Evolutionary conservation across 202 grass and related monocot species (phyloP).

Genomic region (Panicum hallii): DNA sequence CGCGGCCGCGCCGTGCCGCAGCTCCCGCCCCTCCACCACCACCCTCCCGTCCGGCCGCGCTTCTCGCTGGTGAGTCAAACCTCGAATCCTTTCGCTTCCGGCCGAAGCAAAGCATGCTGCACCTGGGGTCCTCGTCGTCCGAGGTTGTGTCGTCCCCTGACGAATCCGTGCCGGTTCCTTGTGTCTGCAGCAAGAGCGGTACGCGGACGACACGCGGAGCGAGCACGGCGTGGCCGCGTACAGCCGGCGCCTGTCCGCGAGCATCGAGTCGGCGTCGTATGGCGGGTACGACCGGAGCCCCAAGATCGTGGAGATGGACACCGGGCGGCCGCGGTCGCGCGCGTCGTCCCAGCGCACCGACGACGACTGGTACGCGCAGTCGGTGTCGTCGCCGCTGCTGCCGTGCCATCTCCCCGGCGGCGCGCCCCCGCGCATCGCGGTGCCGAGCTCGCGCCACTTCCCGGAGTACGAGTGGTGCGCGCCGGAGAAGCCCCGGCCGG

Average conservation of each 20-base stretch:
- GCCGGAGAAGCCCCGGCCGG: constrained; percentile 60
- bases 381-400: constrained; percentile 61
- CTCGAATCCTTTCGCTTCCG: neutral
- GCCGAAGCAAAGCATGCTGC: constrained; percentile 16
- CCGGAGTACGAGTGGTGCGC: constrained; percentile 65
- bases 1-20: constrained; percentile 43
- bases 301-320: constrained; percentile 98
- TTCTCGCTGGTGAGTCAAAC: constrained; percentile 62
- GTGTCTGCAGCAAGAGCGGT: constrained; percentile 73
- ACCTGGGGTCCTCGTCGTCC: neutral
- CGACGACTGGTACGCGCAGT: constrained; percentile 42
- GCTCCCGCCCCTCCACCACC: constrained; percentile 53
- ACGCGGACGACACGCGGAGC: constrained; percentile 75
- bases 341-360: constrained; percentile 56
- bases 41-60: constrained; percentile 55
- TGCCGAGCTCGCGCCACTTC: constrained; percentile 54
- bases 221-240: constrained; percentile 64
- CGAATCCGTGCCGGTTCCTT: neutral
- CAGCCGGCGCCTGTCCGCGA: constrained; percentile 78
- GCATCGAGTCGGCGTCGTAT: constrained; percentile 66
- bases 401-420: constrained; percentile 6
- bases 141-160: neutral
- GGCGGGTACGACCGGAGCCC: constrained; percentile 77
- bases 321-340: constrained; percentile 64
- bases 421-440: constrained; percentile 54